Conservation (phyloP, 495 filamentous ascomycete genomes). For the Penicillium arizonense region DNA sequence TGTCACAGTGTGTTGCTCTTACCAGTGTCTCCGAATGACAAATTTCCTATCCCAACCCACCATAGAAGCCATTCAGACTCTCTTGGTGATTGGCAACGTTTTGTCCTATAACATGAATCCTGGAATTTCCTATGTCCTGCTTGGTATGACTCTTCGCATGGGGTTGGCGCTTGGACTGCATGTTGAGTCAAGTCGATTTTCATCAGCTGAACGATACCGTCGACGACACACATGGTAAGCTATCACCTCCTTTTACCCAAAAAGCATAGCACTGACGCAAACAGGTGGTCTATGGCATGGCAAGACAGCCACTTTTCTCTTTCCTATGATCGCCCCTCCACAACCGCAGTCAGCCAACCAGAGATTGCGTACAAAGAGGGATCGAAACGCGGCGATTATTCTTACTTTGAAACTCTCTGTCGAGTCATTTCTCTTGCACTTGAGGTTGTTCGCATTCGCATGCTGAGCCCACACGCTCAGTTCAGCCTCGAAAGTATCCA, state of each 20-base stretch:
- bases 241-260: neutral
- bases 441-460: slow-evolving; percentile 57
- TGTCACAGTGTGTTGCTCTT: slow-evolving; percentile 55
- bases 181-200: slow-evolving; percentile 48
- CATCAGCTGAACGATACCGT: slow-evolving; percentile 36
- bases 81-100: slow-evolving; percentile 59
- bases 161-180: slow-evolving; percentile 57
- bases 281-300: slow-evolving; percentile 61
- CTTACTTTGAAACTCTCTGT: slow-evolving; percentile 56
- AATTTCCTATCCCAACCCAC: slow-evolving; percentile 61
- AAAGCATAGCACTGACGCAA: neutral
- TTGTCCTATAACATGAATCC: slow-evolving; percentile 66
- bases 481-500: slow-evolving; percentile 47
- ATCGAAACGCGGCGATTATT: slow-evolving; percentile 37
- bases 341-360: slow-evolving; percentile 48
- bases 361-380: slow-evolving; percentile 45
- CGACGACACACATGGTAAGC: slow-evolving; percentile 45
- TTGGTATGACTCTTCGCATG: slow-evolving; percentile 58
- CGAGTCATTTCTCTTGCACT: slow-evolving; percentile 50
- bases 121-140: slow-evolving; percentile 57
- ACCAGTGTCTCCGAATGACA: slow-evolving; percentile 61
- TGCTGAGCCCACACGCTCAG: slow-evolving; percentile 42
- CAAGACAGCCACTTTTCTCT: slow-evolving; percentile 61
- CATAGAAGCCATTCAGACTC: slow-evolving; percentile 56
- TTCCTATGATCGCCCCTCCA: slow-evolving; percentile 57